Conservation (phyloP, 768 basidiomycete genomes). For the Podaxis pistillaris region DNA sequence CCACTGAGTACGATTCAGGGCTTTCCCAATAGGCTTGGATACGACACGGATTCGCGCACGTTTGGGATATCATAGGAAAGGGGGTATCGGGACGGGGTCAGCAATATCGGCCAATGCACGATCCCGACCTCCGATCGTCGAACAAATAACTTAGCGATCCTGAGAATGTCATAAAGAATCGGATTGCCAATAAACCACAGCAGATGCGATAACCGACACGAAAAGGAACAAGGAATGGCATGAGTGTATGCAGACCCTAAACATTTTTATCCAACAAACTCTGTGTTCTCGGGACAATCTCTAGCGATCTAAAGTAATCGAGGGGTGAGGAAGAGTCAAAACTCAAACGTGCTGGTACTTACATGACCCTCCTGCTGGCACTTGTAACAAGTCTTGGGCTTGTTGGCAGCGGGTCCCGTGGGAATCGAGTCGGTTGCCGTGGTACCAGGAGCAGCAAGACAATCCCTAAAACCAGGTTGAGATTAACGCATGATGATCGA, state of each 20-base stretch:
- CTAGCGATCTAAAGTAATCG: slow-evolving; percentile 50
- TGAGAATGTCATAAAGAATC: not conserved
- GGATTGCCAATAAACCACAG: slow-evolving; percentile 6
- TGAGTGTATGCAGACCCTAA: not conserved
- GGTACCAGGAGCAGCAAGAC: slow-evolving; percentile 70
- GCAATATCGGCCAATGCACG: not conserved
- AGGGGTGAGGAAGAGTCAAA: slow-evolving; percentile 7
- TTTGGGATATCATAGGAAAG: no score
- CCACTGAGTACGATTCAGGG: no score
- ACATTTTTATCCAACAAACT: slow-evolving; percentile 44
- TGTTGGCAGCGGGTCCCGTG: slow-evolving; percentile 39
- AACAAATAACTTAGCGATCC: not conserved
- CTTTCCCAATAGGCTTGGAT: no score
- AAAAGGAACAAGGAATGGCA: not conserved
- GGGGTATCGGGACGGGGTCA: no score
- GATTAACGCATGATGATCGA: slow-evolving; percentile 3
- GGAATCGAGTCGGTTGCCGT: slow-evolving; percentile 44
- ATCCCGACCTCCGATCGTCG: not conserved
- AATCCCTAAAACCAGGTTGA: slow-evolving; percentile 53
- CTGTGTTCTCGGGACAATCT: slow-evolving; percentile 59
- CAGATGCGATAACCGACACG: slow-evolving; percentile 6
- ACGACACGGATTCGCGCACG: no score
- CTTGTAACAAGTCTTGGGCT: slow-evolving; percentile 83
- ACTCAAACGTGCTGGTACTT: slow-evolving; percentile 26
- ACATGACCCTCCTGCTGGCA: slow-evolving; percentile 89